Base-by-base conservation (phyloP, 169 alveolate genomes). In the Babesia bigemina region DNA sequence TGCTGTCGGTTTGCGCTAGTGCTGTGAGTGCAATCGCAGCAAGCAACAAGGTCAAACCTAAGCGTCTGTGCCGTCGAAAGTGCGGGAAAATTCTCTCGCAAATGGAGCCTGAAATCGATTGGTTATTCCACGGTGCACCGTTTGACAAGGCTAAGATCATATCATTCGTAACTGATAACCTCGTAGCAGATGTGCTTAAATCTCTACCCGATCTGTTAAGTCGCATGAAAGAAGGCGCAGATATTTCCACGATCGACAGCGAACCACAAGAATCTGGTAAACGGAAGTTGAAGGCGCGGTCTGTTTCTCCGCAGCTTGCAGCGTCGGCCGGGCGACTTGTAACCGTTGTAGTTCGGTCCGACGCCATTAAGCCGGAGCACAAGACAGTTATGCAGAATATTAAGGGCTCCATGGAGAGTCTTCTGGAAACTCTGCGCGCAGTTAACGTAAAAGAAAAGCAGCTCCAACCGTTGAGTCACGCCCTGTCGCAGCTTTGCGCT, bases 51-150 rank as follows among this genome's bases (percentile, higher is more conserved):
- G 9, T 19, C 9, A 67, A 67, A 36, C 56, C 56, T 29, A 55
- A 56, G 22, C 39, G 65, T 56, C 24, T 67, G 17, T 67, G 76
- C 65, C 50, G 76, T 2, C 63, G 76, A 17, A 67, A 67, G 33
- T 67, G 58, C 33, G 66, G 66, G 2, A 50, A 36, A 24, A 4
- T 50, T 4, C 8, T 67, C 42, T 52, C 39, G 19, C n/a, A 6
- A 52, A 21, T 50, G 3, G n/a, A 16, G 3, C 12, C 63, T 9
- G 76, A 67, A 3, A 66, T 3, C 0, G 16, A 12, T 0, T 49
- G 76, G 11, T 12, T 53, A 16, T 22, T 44, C 16, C n/a, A 44
- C 0, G 65, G 53, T 29, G 45, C 19, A 2, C 19, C 65, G 10
- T 11, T 11, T 22, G 61, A 44, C 58, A 67, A 67, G 55, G 10